Conservation (phyloP, 1,284 basidiomycete species). For the Fomitopsis betulina region DNA sequence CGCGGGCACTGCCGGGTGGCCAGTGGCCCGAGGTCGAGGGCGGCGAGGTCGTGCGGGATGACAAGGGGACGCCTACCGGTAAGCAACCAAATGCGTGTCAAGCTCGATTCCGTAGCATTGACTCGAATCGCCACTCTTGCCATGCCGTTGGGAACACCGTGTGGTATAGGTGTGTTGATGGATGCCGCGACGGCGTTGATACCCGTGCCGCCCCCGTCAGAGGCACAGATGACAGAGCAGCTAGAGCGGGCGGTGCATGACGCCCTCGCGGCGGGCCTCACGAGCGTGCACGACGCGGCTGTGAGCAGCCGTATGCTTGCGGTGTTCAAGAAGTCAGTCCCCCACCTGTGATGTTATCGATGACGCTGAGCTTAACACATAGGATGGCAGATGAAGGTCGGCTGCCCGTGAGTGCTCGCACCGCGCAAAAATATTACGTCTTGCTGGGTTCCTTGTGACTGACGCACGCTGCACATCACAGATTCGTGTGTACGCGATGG, state of each 20-base stretch:
- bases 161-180: slow-evolving; percentile 54
- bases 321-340: slow-evolving; percentile 62
- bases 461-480: slow-evolving; percentile 21
- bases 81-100: slow-evolving; percentile 18
- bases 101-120: background rate
- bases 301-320: slow-evolving; percentile 48
- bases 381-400: slow-evolving; percentile 47
- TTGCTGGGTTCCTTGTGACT: background rate
- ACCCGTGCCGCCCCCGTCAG: slow-evolving; percentile 59
- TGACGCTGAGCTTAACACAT: background rate
- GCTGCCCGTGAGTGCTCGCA: slow-evolving; percentile 50
- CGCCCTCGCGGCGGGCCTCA: slow-evolving; percentile 73
- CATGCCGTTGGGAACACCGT: background rate
- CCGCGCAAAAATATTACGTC: background rate
- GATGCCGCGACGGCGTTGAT: slow-evolving; percentile 73
- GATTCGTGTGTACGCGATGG: slow-evolving; percentile 81
- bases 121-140: background rate
- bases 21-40: slow-evolving; percentile 56
- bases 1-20: slow-evolving; percentile 12
- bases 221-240: slow-evolving; percentile 52
- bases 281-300: slow-evolving; percentile 80
- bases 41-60: slow-evolving; percentile 70
- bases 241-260: slow-evolving; percentile 63
- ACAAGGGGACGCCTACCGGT: slow-evolving; percentile 69
- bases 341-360: background rate